These are phyloP conservation scores for Sphenostylis stenocarpa DNA, from an alignment of 306 rosid species.

Conservation along the genomic window DNA sequence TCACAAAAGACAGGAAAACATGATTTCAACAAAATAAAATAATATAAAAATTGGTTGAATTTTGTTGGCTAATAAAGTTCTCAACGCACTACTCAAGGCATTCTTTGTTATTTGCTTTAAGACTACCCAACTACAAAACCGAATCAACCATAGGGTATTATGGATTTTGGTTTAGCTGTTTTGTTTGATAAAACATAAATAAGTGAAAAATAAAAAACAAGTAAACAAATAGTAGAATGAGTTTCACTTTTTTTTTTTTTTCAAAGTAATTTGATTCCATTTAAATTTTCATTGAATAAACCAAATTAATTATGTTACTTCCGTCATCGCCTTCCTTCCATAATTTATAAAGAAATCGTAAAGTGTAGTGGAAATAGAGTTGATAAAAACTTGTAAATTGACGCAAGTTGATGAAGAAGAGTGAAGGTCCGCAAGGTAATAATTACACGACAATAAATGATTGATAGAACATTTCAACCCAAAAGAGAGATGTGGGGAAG, in stretches of 20 bases:
- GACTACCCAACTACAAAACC: neutral
- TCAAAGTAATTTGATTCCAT: too few species aligned
- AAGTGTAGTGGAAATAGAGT: too few species aligned
- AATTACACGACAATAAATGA: neutral
- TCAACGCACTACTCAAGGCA: neutral
- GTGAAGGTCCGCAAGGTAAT: neutral
- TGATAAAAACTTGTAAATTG: neutral
- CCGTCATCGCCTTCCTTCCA: too few species aligned
- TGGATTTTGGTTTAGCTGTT: too few species aligned
- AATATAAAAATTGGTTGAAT: neutral
- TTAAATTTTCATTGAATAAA: too few species aligned
- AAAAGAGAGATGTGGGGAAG: neutral
- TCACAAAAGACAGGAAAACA: neutral
- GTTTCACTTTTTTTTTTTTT: too few species aligned
- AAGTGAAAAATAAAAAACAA: too few species aligned
- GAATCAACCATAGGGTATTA: neutral
- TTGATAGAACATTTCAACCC: neutral
- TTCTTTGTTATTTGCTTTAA: neutral
- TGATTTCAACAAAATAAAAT: neutral
- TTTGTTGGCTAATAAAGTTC: neutral
- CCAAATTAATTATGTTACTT: too few species aligned
- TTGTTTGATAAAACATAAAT: too few species aligned
- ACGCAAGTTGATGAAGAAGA: neutral
- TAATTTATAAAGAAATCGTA: too few species aligned
- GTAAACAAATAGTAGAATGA: too few species aligned